A percentile compares a stretch with the other conserved stretches of the same genome.
These are phyloP conservation scores for Durotheca rogersii DNA, from an alignment of 495 filamentous ascomycete species.

Conservation along the genomic window DNA sequence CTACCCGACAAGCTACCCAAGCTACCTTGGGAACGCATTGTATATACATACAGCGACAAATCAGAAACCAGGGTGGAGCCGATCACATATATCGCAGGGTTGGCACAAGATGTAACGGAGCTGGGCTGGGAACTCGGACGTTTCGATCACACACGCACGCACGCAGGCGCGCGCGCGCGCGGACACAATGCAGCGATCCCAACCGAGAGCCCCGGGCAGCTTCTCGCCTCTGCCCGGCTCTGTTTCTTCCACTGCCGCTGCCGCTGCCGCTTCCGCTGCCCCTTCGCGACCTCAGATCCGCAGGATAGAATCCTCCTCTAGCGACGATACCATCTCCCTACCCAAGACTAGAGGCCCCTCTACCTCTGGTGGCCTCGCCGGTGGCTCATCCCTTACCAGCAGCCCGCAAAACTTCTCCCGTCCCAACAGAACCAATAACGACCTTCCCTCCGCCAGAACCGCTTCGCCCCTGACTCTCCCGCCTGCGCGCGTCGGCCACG, in stretches of 20 bases:
- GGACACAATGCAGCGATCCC: constrained; percentile 49
- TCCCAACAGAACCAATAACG: constrained; percentile 42
- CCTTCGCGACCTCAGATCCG: constrained; percentile 40
- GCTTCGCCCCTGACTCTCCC: constrained; percentile 47
- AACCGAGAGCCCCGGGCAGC: constrained; percentile 53
- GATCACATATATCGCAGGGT: constrained; percentile 20
- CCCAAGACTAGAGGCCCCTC: constrained; percentile 28
- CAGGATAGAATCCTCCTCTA: constrained; percentile 48
- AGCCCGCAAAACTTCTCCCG: constrained; percentile 60
- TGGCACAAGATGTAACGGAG: constrained; percentile 42
- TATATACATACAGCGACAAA: too few relatives aligned
- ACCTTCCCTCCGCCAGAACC: constrained; percentile 42
- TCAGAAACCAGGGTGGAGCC: constrained; percentile 1
- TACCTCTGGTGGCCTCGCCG: constrained; percentile 36
- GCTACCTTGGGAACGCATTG: too few relatives aligned
- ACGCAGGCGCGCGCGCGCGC: constrained; percentile 1
- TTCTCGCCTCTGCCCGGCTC: constrained; percentile 52
- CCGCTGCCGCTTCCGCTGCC: constrained; percentile 34
- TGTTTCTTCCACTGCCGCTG: constrained; percentile 23
- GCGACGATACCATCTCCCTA: constrained; percentile 43
- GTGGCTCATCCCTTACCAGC: constrained; percentile 35
- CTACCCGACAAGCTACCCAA: too few relatives aligned
- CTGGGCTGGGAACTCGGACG: constrained; percentile 9
- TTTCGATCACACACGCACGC: constrained; percentile 18
- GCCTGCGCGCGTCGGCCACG: constrained; percentile 45